Evolutionary conservation across 495 filamentous ascomycete species (phyloP), one percentile per base, ranked within the genome.

Genomic region (Penicillium canescens): DNA sequence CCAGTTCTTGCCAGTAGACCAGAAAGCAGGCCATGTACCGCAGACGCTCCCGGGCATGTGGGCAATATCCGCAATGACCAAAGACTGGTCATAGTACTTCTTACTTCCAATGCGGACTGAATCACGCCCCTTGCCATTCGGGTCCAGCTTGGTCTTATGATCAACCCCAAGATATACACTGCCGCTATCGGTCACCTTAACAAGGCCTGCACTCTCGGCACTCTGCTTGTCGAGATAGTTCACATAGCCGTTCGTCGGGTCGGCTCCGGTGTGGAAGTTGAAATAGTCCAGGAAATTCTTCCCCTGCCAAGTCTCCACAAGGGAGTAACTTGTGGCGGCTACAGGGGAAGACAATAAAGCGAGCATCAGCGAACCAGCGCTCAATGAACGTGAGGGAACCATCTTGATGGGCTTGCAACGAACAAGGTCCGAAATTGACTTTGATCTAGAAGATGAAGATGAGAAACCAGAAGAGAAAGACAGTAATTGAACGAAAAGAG

Each of bases 1-100:
- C 92, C 92, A 97, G 42, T 84, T 75, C 6, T 80, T 78, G 14
- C 90, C 89, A 11, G 86, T 73, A 2, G 83, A 87, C 89, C 91
- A 96, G 54, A 80, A 81, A n/a, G 87, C 82, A 16, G 88, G 87
- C 87, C 87, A 91, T 24, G 77, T 79, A 46, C 90, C 90, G 61
- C 90, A 94, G 35, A 66, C 69, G 12, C 78, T 74, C 8, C 78
- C 81, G 0, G 90, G 90, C 84, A 92, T 91, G 68, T 93, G 90
- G 2, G 77, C 71, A 50, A 92, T 80, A 58, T 92, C 89, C 35
- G 85, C 79, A 46, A 92, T 76, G 65, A 92, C 84, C 23, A 95
- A 76, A 3, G 87, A 89, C 14, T 82, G 71, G 40, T 76, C 86
- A 68, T 82, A 95, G 18, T 78, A 69, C 51, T 85, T 82, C 51